Percentiles rank a stretch among this genome's conserved stretches.
These are phyloP conservation scores for Capsicum pubescens DNA, from an alignment of 257 asterid genomes.

Conservation along the genomic window DNA sequence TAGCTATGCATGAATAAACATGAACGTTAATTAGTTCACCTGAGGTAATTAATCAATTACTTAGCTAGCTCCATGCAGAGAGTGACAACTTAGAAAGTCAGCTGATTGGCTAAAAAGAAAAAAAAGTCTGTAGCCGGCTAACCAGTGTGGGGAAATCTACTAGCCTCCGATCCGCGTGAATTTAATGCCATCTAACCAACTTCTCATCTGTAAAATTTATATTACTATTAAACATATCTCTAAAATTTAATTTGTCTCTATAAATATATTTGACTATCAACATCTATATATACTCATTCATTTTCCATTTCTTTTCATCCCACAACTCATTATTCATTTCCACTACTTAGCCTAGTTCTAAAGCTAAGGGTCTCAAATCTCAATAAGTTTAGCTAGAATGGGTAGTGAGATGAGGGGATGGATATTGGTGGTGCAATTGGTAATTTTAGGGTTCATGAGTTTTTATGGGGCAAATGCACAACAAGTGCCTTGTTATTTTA, in stretches of 20 bases:
- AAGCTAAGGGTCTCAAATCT: background rate
- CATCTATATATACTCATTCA: constrained; percentile 25
- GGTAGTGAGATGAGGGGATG: constrained; percentile 6
- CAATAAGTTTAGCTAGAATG: background rate
- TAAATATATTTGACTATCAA: background rate
- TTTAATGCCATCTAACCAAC: constrained; percentile 29
- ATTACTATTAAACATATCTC: background rate
- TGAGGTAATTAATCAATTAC: background rate
- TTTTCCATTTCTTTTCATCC: background rate
- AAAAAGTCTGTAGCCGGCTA: background rate
- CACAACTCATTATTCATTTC: background rate
- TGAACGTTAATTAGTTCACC: background rate
- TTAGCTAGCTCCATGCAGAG: background rate
- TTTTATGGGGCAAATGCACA: constrained; percentile 23
- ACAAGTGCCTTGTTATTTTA: constrained; percentile 41
- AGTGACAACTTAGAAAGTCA: background rate
- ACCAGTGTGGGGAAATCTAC: background rate
- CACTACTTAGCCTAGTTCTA: background rate
- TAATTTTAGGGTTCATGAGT: constrained; percentile 23
- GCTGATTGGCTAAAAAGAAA: background rate
- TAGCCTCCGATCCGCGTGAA: constrained; percentile 22
- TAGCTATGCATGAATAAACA: background rate
- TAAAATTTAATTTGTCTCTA: background rate
- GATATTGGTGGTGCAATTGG: constrained; percentile 23
- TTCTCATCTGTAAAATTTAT: constrained; percentile 27